Evolutionary conservation across 768 basidiomycete genomes (phyloP).

Genomic region (Boletellus sp.): DNA sequence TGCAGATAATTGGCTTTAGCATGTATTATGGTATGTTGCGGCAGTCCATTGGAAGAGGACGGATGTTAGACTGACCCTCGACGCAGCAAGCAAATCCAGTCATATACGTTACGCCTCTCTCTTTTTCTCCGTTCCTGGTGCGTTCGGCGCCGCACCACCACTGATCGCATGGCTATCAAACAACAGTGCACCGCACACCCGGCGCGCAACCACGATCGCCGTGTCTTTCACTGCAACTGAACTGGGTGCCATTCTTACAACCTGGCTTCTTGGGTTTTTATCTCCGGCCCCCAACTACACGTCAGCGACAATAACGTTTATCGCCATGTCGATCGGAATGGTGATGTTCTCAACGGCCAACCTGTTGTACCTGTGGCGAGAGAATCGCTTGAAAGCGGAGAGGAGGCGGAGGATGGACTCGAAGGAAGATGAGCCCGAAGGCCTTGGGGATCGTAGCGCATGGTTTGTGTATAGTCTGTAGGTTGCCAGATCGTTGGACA

Average conservation of each 20-base stretch:
- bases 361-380: slow-evolving; percentile 36
- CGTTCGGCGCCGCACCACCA: slow-evolving; percentile 47
- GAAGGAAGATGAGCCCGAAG: slow-evolving; percentile 37
- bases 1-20: slow-evolving; percentile 49
- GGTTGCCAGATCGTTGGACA: not conserved
- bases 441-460: slow-evolving; percentile 49
- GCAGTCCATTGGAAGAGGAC: not conserved
- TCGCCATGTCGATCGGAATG: slow-evolving; percentile 39
- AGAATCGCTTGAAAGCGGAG: slow-evolving; percentile 45
- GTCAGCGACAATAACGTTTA: slow-evolving; percentile 39
- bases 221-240: slow-evolving; percentile 53
- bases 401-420: slow-evolving; percentile 28
- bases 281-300: slow-evolving; percentile 49
- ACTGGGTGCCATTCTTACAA: slow-evolving; percentile 54
- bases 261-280: slow-evolving; percentile 54
- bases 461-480: slow-evolving; percentile 54
- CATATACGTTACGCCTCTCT: slow-evolving; percentile 52
- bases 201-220: slow-evolving; percentile 57
- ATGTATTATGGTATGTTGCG: slow-evolving; percentile 48
- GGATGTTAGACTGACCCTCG: not conserved
- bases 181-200: slow-evolving; percentile 53
- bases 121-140: slow-evolving; percentile 52
- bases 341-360: slow-evolving; percentile 36
- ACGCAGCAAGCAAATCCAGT: slow-evolving; percentile 27
- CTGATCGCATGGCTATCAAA: slow-evolving; percentile 60